Evolutionary conservation across 2,329 filamentous ascomycete species (phyloP).

Genomic region (Taxawa tesnikishii): DNA sequence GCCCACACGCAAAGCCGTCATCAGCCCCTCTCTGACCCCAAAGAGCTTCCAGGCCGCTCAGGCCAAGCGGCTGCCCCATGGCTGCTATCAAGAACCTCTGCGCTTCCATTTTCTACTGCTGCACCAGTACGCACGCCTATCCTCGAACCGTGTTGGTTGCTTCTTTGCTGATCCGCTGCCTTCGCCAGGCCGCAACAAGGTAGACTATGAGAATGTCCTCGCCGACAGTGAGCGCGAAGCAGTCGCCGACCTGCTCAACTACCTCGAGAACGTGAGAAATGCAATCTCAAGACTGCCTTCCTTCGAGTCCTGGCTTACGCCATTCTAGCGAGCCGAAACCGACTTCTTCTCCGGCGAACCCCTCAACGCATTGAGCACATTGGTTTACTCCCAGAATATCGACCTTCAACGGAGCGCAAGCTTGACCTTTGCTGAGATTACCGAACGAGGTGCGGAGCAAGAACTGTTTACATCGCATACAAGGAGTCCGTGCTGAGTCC

Average conservation of each 20-base stretch:
- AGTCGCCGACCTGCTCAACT: constrained; percentile 87
- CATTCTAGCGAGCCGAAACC: constrained; percentile 70
- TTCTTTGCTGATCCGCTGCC: constrained; percentile 1
- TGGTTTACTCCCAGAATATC: constrained; percentile 98
- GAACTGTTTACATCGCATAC: background rate
- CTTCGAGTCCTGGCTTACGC: constrained; percentile 5
- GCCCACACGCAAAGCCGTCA: no score
- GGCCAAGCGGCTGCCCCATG: constrained; percentile 8
- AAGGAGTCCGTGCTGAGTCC: constrained; percentile 1
- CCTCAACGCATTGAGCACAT: constrained; percentile 80
- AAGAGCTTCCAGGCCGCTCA: constrained; percentile 1
- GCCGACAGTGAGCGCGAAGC: constrained; percentile 95
- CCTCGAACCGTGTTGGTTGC: background rate
- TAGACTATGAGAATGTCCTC: constrained; percentile 39
- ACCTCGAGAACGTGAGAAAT: constrained; percentile 76
- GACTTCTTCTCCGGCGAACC: constrained; percentile 98
- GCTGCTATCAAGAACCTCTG: constrained; percentile 18
- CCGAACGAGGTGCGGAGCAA: constrained; percentile 87
- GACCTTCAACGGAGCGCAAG: constrained; percentile 95
- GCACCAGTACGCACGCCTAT: constrained; percentile 14
- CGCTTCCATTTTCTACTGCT: constrained; percentile 20
- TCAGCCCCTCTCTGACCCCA: no score
- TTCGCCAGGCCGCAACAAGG: constrained; percentile 29
- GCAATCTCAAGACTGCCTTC: constrained; percentile 21
- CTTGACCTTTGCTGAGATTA: constrained; percentile 97